Base-by-base conservation (phyloP, 2,329 filamentous ascomycete species). In the Fusarium haematococcum region DNA sequence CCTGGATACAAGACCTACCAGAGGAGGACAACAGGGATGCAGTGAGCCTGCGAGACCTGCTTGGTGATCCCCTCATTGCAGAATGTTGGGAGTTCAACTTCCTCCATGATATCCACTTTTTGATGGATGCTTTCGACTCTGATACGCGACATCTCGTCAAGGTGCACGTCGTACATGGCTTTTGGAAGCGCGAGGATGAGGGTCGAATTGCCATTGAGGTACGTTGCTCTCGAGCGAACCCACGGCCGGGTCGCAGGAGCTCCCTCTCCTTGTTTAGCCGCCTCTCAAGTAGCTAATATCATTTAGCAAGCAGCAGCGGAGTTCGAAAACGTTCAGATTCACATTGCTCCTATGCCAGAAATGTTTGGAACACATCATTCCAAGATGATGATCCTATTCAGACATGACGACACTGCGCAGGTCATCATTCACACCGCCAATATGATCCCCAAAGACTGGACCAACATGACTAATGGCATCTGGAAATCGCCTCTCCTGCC, bases 401-500 rank as follows among this genome's bases (percentile, higher is more conserved):
- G 93, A 6, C 91, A 93, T 80, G 94, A 97, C 79, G 91, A 93
- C 71, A 90, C 88, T 0, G 93, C 92, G 1, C 93, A 97, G 82
- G 85, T 98, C 7, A 83, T 97, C 65, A 95, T 98, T 33, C 94
- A 97, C 77, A 98, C 95, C 0, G 94, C 95, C 20, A 98, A 98
- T 77, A 95, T 97, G 92, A 96, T 97, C n/a, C 79, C 88, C 5
- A 91, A 92, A 65, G 95, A 98, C 81, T 98, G 95, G 95, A 89
- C 87, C 2, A 97, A 97, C 76, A 94, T 97, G 93, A 93, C 92
- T 1, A 95, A 98, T 80, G 94, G 91, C 1, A 89, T 94, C 6
- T 98, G 95, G 95, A 86, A 85, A 59, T 96, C 94, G 0, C 94
- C 94, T 1, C 79, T 89, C 2, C 88, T 97, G 1, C 91, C 93